Conservation (phyloP, 371 early-diverging fungal genomes). For the Lichtheimia ramosa region DNA sequence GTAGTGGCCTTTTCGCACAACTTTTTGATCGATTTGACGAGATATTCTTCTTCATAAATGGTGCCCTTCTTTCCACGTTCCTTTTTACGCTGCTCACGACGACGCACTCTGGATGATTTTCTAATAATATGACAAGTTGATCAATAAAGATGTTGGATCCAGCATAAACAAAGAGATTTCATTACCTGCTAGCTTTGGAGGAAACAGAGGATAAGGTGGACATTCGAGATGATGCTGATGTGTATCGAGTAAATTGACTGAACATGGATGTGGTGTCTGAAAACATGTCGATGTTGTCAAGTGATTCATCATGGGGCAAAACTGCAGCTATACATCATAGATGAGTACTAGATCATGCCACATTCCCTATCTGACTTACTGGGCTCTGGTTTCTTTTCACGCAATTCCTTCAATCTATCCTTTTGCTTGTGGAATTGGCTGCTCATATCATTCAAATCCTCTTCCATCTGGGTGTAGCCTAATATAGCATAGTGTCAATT, state of each 20-base stretch:
- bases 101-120: conserved; percentile 71
- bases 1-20: conserved; percentile 49
- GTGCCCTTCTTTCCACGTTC: conserved; percentile 87
- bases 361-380: conserved; percentile 10
- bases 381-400: conserved; percentile 42
- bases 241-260: conserved; percentile 80
- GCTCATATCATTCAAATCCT: conserved; percentile 74
- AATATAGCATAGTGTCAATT: background rate
- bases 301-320: conserved; percentile 56
- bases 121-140: conserved; percentile 17
- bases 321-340: conserved; percentile 18
- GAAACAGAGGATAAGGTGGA: conserved; percentile 56
- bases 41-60: conserved; percentile 87
- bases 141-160: background rate
- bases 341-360: background rate
- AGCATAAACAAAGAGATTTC: conserved; percentile 4
- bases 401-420: conserved; percentile 57
- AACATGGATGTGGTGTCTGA: conserved; percentile 93
- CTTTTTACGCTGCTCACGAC: conserved; percentile 74
- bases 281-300: conserved; percentile 90
- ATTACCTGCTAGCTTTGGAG: conserved; percentile 44
- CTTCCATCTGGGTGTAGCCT: conserved; percentile 57
- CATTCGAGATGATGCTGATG: conserved; percentile 59
- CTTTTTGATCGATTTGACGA: conserved; percentile 69
- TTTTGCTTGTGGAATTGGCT: conserved; percentile 71